Evolutionary conservation across 176 grass and related monocot genomes (phyloP).

Genomic region (Tillandsia fasciculata): DNA sequence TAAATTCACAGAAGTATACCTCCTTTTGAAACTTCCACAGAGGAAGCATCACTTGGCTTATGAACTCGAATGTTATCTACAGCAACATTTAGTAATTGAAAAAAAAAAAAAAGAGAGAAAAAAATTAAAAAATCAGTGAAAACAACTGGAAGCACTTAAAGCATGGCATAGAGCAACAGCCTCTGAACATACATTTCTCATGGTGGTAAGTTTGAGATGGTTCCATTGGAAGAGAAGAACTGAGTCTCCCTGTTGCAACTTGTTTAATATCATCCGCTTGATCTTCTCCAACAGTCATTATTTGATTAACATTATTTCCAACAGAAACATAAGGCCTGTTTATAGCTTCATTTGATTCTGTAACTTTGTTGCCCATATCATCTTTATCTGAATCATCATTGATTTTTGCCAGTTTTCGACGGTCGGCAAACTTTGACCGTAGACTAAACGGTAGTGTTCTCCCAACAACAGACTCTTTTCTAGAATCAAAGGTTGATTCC

Average conservation of each 20-base stretch:
- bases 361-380: constrained; percentile 39
- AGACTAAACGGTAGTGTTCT: constrained; percentile 36
- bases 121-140: constrained; percentile 18
- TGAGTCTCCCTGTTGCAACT: constrained; percentile 21
- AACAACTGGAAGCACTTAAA: constrained; percentile 12
- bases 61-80: constrained; percentile 63
- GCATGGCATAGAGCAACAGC: constrained; percentile 4
- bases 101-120: background rate
- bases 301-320: constrained; percentile 44
- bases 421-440: constrained; percentile 55
- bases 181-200: constrained; percentile 61
- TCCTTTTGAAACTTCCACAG: constrained; percentile 82
- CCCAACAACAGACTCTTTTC: constrained; percentile 54
- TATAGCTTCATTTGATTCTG: constrained; percentile 37
- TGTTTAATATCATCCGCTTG: constrained; percentile 33
- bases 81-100: background rate
- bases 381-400: constrained; percentile 42
- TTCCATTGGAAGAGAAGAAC: constrained; percentile 31
- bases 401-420: constrained; percentile 26
- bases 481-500: constrained; percentile 54
- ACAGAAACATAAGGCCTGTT: constrained; percentile 49
- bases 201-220: constrained; percentile 38
- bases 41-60: constrained; percentile 66
- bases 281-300: constrained; percentile 47
- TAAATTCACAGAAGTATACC: constrained; percentile 40